Evolutionary conservation across 2,329 filamentous ascomycete genomes (phyloP), one percentile per base, ranked within the genome.

Genomic region (Cytospora paraplurivora): DNA sequence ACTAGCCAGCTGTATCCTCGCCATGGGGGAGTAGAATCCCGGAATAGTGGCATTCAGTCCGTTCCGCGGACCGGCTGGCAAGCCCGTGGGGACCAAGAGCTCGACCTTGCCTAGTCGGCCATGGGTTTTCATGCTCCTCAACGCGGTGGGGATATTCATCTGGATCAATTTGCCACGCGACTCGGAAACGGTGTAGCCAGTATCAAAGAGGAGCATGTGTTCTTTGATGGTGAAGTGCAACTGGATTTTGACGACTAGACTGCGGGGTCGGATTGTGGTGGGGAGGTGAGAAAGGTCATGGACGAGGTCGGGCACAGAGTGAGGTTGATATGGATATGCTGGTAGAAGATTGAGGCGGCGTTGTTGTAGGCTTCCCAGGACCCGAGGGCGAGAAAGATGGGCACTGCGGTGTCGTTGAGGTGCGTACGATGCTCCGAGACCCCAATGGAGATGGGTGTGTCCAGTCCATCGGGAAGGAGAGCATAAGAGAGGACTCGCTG

Each of bases 241-340:
- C 21, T 35, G 49, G 13, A 65, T 2, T 4, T 51, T 38, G 6
- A 8, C n/a, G 17, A 65, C 59, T 33, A 62, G 44, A 34, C 17
- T 50, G n/a, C 63, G 56, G 7, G 51, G n/a, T 11, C 54, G 54
- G 12, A 62, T 27, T 4, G 55, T 38, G 37, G 7, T 10, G 7
- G 19, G 13, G 49, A 62, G 12, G 63, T 62, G 38, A 65, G 50
- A 35, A 65, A 65, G n/a, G 17, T 17, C 63, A 65, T 58, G 13
- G 59, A 54, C 47, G 49, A 50, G 54, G 5, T 49, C 33, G 34
- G 52, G 34, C 19, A 55, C 3, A 13, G 38, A 37, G 53, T 44
- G 17, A 62, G 41, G 2, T 38, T 11, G 19, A 65, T 7, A 7
- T 58, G 55, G 19, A 65, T 44, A 3, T 34, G 15, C 10, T 21